A percentile compares a stretch with the other conserved stretches of the same genome.
Conservation (phyloP, 164 flowering plant genomes). For the Sedum album region DNA sequence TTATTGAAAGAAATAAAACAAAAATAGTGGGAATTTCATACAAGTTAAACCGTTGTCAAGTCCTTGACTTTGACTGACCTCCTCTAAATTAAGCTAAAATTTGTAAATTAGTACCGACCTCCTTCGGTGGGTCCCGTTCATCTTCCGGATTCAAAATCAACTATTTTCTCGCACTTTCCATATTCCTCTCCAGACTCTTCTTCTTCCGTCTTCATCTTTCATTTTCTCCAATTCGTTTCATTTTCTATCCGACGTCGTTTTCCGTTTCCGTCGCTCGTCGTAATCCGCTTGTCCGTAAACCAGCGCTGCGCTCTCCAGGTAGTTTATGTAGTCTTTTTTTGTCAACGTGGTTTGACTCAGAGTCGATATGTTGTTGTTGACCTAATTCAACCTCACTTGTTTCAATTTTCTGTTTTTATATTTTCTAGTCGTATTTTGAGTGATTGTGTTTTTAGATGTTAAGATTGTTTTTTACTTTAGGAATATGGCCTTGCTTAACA, state of each 20-base stretch:
- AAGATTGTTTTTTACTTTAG: not conserved
- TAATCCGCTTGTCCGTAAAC: too few relatives aligned
- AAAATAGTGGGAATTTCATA: too few relatives aligned
- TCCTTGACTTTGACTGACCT: too few relatives aligned
- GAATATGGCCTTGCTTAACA: conserved; percentile 45
- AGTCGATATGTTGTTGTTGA: too few relatives aligned
- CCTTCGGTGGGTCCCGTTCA: not conserved
- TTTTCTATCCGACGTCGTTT: not conserved
- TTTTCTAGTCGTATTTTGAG: not conserved
- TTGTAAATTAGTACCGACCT: not conserved
- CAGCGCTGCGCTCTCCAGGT: not conserved
- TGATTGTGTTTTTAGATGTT: too few relatives aligned
- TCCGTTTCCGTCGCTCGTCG: not conserved
- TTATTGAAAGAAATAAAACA: too few relatives aligned
- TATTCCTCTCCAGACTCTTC: not conserved
- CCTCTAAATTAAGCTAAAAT: too few relatives aligned
- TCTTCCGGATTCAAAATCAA: not conserved
- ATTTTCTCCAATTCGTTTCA: not conserved
- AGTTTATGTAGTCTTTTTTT: too few relatives aligned
- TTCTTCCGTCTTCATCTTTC: not conserved
- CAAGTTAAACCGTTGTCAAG: too few relatives aligned
- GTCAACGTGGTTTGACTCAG: too few relatives aligned
- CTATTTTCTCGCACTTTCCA: not conserved
- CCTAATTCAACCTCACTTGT: too few relatives aligned
- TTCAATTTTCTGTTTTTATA: too few relatives aligned